phyloP scores from a whole-genome alignment of 139 green algal genomes.

The Micromonas commoda region DNA sequence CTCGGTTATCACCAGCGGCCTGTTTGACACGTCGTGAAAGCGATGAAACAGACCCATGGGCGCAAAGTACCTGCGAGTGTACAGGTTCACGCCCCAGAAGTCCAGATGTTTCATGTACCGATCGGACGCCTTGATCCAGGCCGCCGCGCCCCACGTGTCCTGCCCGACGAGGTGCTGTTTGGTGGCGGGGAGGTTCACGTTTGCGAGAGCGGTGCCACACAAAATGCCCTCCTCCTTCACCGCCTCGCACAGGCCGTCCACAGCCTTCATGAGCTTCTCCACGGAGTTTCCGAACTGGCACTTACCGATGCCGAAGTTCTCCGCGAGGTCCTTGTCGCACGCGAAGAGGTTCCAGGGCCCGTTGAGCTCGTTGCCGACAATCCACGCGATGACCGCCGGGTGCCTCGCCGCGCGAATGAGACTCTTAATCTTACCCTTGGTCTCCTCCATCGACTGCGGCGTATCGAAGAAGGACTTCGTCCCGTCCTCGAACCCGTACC shows the following conservation, averaged over 20 bases:
- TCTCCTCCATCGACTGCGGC: conserved; percentile 1
- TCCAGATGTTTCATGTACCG: conserved; percentile 11
- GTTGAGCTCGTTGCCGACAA: conserved; percentile 27
- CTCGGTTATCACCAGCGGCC: conserved; percentile 7
- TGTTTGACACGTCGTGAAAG: neutral
- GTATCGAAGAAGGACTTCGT: conserved; percentile 12
- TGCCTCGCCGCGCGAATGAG: conserved; percentile 18
- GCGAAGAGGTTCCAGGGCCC: conserved; percentile 25
- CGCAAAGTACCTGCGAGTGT: conserved; percentile 9
- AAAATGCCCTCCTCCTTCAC: neutral
- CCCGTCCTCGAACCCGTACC: conserved; percentile 18
- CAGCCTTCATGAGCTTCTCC: conserved; percentile 21
- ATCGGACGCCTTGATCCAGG: neutral
- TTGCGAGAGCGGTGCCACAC: conserved; percentile 12
- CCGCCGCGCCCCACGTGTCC: conserved; percentile 1
- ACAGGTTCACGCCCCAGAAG: conserved; percentile 19
- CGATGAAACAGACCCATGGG: conserved; percentile 1
- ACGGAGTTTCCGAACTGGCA: conserved; percentile 15
- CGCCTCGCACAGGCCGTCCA: neutral
- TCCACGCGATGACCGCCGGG: conserved; percentile 19
- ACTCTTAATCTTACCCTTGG: neutral
- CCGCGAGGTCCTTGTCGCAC: conserved; percentile 18
- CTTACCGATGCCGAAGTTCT: conserved; percentile 9
- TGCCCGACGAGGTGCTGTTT: conserved; percentile 13
- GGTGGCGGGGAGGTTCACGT: conserved; percentile 5